Evolutionary conservation across 148 eudicot species (phyloP), one percentile per base, ranked within the genome.

Genomic region (Cornus florida): DNA sequence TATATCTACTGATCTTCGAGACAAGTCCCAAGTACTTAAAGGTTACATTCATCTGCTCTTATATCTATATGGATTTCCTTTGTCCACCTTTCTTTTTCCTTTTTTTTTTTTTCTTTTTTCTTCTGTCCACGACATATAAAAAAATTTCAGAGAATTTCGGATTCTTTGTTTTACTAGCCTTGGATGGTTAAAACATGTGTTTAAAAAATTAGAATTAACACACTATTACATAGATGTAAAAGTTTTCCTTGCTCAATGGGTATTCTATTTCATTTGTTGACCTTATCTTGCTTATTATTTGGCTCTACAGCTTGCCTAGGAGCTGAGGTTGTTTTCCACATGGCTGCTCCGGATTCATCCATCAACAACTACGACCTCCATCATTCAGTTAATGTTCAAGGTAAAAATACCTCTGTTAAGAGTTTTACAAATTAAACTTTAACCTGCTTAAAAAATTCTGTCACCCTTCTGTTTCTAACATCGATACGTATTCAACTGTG

Each of bases 311-410:
- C 90, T 75, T 89, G 72, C 80, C 86, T 86, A 82, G 99, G 99
- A 84, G 99, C 87, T 82, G 97, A 95, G 82, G 97, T 93, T 78
- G 99, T 93, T 50, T 95, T 95, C 86, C 98, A 95, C 86, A 92
- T 95, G 98, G 98, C 99, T 28, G 97, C 99, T 46, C 99, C 99
- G 16, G 94, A 95, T 89, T 95, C 99, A 72, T 95, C 99, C 53
- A 93, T 95, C 71, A 95, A 95, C 76, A 95, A 91, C 83, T 78
- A 89, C 62, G 80, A 92, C 69, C 95, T 95, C 69, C 99, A 95
- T 20, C 73, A 87, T 76, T 85, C 99, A 31, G 98, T 95, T 70
- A 95, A 93, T 82, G 98, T 95, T 39, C 82, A 87, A 87, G 99
- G 99, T 95, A 59, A 83, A 74, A 62, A 24, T 67, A 57, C 53